Evolutionary conservation across 805 yeast species (phyloP).

Genomic region (Candida nemodendra): DNA sequence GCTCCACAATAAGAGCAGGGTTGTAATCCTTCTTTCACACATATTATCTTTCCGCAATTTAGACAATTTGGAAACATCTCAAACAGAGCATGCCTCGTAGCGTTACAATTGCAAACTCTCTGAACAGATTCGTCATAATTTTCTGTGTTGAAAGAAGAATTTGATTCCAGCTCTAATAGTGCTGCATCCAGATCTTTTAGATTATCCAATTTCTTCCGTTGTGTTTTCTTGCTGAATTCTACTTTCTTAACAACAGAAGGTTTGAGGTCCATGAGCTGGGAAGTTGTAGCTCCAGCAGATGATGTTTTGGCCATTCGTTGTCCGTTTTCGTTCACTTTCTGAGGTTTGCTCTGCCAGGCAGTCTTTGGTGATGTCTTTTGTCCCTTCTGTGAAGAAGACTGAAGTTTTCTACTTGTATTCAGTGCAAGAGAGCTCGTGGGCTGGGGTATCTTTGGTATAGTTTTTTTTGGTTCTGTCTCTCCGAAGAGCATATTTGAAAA

Average conservation of each 20-base stretch:
- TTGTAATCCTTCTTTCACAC: conserved; percentile 85
- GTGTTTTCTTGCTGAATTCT: conserved; percentile 34
- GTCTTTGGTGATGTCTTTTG: conserved; percentile 3
- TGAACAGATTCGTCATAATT: conserved; percentile 13
- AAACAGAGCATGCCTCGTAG: conserved; percentile 80
- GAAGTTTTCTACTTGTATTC: conserved; percentile 4
- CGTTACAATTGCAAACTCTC: conserved; percentile 74
- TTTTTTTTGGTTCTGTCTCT: conserved; percentile 17
- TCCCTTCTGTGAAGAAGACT: not conserved
- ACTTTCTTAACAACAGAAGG: conserved; percentile 32
- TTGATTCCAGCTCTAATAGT: conserved; percentile 43
- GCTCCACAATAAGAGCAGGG: conserved; percentile 84
- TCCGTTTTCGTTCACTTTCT: conserved; percentile 1
- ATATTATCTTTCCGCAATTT: conserved; percentile 91
- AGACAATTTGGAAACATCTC: conserved; percentile 92
- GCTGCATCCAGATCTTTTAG: conserved; percentile 52
- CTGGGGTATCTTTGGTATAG: conserved; percentile 2
- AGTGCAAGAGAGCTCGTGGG: conserved; percentile 5
- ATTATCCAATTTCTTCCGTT: conserved; percentile 47
- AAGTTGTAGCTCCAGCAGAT: conserved; percentile 39
- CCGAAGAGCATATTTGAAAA: conserved; percentile 42
- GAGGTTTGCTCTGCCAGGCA: conserved; percentile 1
- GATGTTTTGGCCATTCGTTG: conserved; percentile 17
- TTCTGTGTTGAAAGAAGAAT: conserved; percentile 3
- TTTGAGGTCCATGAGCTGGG: conserved; percentile 44